Base-by-base conservation (phyloP, 106 monocot genomes). In the Phalaenopsis aphrodite region DNA sequence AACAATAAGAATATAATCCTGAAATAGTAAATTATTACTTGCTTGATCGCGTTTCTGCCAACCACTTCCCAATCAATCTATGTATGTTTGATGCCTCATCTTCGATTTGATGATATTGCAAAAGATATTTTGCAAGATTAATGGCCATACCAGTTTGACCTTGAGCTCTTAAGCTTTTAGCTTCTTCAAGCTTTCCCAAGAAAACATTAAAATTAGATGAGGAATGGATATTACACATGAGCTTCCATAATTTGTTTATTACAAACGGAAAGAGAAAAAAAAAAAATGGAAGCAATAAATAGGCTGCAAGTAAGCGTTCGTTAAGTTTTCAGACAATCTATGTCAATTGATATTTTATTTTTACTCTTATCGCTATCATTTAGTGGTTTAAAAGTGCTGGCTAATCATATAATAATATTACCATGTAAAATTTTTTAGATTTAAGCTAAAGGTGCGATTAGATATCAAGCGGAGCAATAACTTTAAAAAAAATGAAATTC, bases 31-130 rank as follows among this genome's bases (percentile, higher is more conserved):
- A 79, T 19, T 77, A 78, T 84, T 95, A 99, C 98, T 93, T 95
- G 98, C 98, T 89, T 8, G 98, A 99, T 82, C 91, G 88, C 82
- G 88, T 93, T 87, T 95, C 94, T 61, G 93, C 94, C 84, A 99
- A 80, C 98, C 98, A 99, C 56, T 99, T 99, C 61, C 98, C 98
- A 74, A 99, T 84, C 75, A 99, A 84, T 78, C 98, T 90, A 42
- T 91, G 86, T 41, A 95, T 83, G 86, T 88, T 88, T 78, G 94
- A 87, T 42, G 93, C 81, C 10, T 87, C 88, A 79, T 92, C 92
- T 39, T 82, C 86, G 48, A 88, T 81, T 41, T 92, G 77, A 82
- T 87, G 87, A 79, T 91, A 88, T 65, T 85, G 78, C 56, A 95
- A 65, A 42, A 95, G 83, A 81, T 93, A 95, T 76, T 75, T 90